Base-by-base conservation (phyloP, 805 yeast species). In the Candida coquimbonensis region DNA sequence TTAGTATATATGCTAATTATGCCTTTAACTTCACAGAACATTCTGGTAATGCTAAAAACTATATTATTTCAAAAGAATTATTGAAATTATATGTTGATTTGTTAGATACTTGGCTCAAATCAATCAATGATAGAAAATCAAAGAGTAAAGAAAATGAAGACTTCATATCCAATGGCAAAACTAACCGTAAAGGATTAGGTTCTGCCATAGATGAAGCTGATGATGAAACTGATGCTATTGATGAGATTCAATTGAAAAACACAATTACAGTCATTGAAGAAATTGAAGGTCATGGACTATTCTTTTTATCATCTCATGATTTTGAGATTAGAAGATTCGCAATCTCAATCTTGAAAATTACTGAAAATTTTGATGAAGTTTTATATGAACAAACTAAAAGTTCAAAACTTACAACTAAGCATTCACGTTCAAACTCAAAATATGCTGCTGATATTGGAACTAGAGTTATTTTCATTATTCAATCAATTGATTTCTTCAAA, bases 281-380 rank as follows among this genome's bases (percentile, higher is more conserved):
- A 50, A 87, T 91, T 9, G 99, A 93, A 64, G 97, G 99, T 0
- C 87, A 90, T 59, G 99, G 96, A 0, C 65, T 93, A 29, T 93
- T 87, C 57, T 91, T 95, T 58, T 68, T 93, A 21, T 87, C 96
- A 56, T 87, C 96, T 1, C 95, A 89, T 53, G 96, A 89, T 59
- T 73, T 83, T 38, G 71, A 76, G 24, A 75, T 87, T 12, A 71
- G 99, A 44, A 80, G 79, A 48, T 66, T 81, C 40, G 98, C 95
- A 0, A 70, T 90, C 2, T 74, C 83, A 7, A 81, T 95, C 9
- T 64, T 93, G 47, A 74, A 81, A 55, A 70, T 90, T 17, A 85
- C 87, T 1, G 88, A 87, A n/a, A 85, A 80, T 48, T 89, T 93
- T 67, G 99, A 93, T 60, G 83, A 80, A 47, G 93, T 87, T 0